Base-by-base conservation (phyloP, 371 early-diverging fungal genomes). In the Apophysomyces elegans region DNA sequence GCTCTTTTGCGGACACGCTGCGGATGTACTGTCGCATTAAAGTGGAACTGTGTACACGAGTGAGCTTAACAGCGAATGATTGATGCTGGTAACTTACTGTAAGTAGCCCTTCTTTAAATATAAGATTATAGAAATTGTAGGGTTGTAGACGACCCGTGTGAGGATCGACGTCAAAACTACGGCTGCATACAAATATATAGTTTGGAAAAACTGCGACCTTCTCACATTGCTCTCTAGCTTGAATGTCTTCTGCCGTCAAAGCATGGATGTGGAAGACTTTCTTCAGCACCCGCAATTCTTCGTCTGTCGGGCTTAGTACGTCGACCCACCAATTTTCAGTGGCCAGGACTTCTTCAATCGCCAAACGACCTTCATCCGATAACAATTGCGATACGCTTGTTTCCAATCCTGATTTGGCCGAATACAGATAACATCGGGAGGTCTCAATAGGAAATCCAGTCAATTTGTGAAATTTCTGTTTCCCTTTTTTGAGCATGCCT, bases 251-350 rank as follows among this genome's bases (percentile, higher is more conserved):
- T 21, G 79, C 71, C 8, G 93, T 91, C 16, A 93, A 70, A 13
- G 93, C 91, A 72, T 93, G 93, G 18, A 93, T 86, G 47, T 66
- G 86, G 71, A 83, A 88, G 66, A 86, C 85, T 76, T 88, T 87
- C 70, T 88, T 85, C 18, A 95, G 64, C 7, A 86, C 76, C 35
- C 80, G 74, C 88, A 97, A 91, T 73, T 97, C 97, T 18, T 88
- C 84, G 16, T 82, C 78, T 4, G 94, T 91, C 5, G 96, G 95
- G 26, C 84, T 79, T 37, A 89, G 70, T 4, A 94, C 88, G 73
- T 96, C 94, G 8, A 97, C 72, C 97, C 97, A 96, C 84, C 95
- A 97, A 32, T 81, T 85, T 7, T 78, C 78, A 21, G 78, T 71
- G n/a, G 79, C 69, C 16, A 87, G 67, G 56, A 84, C 74, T 1